Evolutionary conservation across 2,329 filamentous ascomycete species (phyloP), one percentile per base, ranked within the genome.

Genomic region (Hypocreales sp.): DNA sequence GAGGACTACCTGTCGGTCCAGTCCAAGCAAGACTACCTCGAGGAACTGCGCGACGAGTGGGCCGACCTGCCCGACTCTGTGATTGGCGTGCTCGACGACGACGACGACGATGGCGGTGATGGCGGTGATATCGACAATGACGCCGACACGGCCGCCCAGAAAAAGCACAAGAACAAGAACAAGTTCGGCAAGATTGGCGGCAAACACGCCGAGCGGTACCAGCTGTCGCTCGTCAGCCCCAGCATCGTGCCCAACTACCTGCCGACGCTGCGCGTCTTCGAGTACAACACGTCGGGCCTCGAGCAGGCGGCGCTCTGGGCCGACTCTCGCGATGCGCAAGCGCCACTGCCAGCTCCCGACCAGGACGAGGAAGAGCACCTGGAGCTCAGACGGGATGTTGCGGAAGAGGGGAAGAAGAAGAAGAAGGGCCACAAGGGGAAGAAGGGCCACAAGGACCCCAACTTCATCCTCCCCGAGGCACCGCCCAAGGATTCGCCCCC

Each of bases 161-260:
- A 51, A 23, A 52, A 51, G 17, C 54, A 51, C 33, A 54, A 52
- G 34, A 53, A 56, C 24, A 58, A 63, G 29, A 64, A 66, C 40
- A 64, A 66, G 40, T 70, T 69, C 38, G 55, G 59, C 30, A 59
- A 61, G 35, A 75, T 92, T 35, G 83, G 80, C 13, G 86, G 86
- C 5, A 67, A 69, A 35, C 92, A 72, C 56, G 84, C 74, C 4
- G 84, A 98, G 53, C 70, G 84, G 28, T 98, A 83, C 48, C 77
- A 84, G 28, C 52, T 92, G 5, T 76, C 80, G 1, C 59, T 90
- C 15, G 76, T 95, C 30, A 71, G 77, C 25, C 81, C 87, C 1
- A 95, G 86, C 45, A 61, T 98, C 20, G 81, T 95, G 7, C 90
- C 87, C 6, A 94, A 90, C 45, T 92, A 83, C 51, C 90, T 86